Evolutionary conservation across 768 basidiomycete genomes (phyloP), one percentile per base, ranked within the genome.

Genomic region (Podaxis sp.): DNA sequence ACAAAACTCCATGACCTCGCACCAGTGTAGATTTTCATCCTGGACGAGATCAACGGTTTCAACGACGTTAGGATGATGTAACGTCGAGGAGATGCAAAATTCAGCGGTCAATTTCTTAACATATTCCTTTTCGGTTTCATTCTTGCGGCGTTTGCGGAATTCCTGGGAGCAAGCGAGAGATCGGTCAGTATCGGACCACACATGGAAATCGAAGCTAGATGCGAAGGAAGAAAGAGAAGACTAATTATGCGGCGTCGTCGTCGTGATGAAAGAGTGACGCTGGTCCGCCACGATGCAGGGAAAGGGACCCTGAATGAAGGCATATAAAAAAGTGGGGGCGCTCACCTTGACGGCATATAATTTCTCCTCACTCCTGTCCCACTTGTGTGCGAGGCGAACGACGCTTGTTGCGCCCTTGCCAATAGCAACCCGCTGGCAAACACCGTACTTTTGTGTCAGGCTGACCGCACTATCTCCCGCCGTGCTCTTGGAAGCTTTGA

Each of bases 21-120:
- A 99, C 96, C 96, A 99, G 71, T 94, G 89, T 65, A 93, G 89
- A 65, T 79, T 85, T 76, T 99, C 96, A 75, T 99, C 97, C 70
- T 99, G 97, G n/a, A 99, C 91, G 63, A 99, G 88, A 74, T 99
- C 96, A 63, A 99, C 96, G 5, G 96, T 99, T 79, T 98, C 96
- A 71, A 98, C 96, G 69, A 98, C 85, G 73, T 98, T 98, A 70
- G 87, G 79, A 72, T 96, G 95, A 72, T 94, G 93, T 29, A 98
- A 76, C 1, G 96, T 97, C 40, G 96, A 97, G 49, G 94, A 96
- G 65, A 98, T 98, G 76, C 96, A 98, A 77, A 98, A 98, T 74
- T 98, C 96, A 25, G 96, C 94, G 5, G 96, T 99, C 68, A 99
- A 90, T 76, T 99, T 99, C 87, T 99, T 99, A 79, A 99, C 89